Evolutionary conservation across 306 rosid genomes (phyloP).

Genomic region (Begonia fuchsioides): DNA sequence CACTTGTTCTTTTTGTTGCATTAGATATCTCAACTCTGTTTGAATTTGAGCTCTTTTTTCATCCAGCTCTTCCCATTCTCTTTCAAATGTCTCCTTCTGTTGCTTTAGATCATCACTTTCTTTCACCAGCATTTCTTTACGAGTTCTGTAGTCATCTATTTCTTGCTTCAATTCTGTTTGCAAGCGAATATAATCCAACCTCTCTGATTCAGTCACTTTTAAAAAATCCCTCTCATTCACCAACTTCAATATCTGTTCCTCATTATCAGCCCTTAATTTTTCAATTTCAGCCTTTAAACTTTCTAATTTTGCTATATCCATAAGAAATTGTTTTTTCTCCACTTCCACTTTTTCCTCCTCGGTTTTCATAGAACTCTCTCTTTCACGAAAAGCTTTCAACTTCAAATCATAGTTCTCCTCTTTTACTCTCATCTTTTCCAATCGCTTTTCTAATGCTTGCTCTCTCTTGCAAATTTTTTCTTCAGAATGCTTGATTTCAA

Average conservation of each 20-base stretch:
- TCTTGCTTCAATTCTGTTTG: constrained; percentile 80
- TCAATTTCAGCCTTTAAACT: constrained; percentile 52
- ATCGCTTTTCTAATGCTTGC: constrained; percentile 69
- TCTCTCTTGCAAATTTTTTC: constrained; percentile 74
- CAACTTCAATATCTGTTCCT: constrained; percentile 43
- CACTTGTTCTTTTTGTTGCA: constrained; percentile 54
- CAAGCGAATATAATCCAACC: constrained; percentile 50
- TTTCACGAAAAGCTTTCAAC: constrained; percentile 59
- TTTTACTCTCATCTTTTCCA: constrained; percentile 78
- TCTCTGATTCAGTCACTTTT: constrained; percentile 77
- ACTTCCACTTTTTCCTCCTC: constrained; percentile 57
- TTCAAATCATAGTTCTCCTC: constrained; percentile 69
- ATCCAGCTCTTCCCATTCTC: constrained; percentile 94
- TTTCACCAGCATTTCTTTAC: constrained; percentile 65
- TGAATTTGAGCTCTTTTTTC: constrained; percentile 65
- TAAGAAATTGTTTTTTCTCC: constrained; percentile 38
- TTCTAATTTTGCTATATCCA: constrained; percentile 58
- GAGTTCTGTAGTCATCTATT: constrained; percentile 66
- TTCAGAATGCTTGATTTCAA: constrained; percentile 68
- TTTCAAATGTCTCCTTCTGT: constrained; percentile 82
- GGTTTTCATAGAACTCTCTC: constrained; percentile 43
- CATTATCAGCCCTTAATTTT: constrained; percentile 51
- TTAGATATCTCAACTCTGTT: constrained; percentile 49
- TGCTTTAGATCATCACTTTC: constrained; percentile 83
- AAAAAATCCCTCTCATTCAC: no score